Percentiles rank a stretch among this genome's conserved stretches.
These are phyloP conservation scores for Barbarea vulgaris DNA, from an alignment of 345 rosid genomes.

Conservation along the genomic window DNA sequence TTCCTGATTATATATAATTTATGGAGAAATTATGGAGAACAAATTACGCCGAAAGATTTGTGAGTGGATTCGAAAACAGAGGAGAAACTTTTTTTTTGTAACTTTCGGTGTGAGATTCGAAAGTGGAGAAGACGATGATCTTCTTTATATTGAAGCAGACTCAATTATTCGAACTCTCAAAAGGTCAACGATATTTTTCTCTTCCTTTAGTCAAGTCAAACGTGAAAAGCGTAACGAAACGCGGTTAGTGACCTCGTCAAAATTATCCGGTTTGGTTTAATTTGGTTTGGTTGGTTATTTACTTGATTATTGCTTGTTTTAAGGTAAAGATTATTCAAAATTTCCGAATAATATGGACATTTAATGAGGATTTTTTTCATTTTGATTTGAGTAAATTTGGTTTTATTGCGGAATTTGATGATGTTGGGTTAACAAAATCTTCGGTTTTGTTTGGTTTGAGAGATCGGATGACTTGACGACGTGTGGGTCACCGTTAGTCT, in stretches of 20 bases:
- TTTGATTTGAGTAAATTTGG: neutral
- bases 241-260: constrained; percentile 19
- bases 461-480: constrained; percentile 2
- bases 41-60: constrained; percentile 3
- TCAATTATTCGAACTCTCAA: constrained; percentile 9
- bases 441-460: neutral
- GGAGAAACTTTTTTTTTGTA: neutral
- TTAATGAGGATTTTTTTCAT: neutral
- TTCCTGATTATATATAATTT: neutral
- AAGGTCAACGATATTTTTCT: constrained; percentile 24
- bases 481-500: constrained; percentile 28
- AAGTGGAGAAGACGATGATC: neutral
- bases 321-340: neutral
- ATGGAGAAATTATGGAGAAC: constrained; percentile 1
- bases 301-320: neutral
- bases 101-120: constrained; percentile 25
- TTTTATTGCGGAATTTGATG: neutral
- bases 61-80: neutral
- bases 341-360: neutral
- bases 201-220: constrained; percentile 6
- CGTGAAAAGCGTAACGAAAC: constrained; percentile 10
- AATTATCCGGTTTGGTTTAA: neutral
- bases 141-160: neutral
- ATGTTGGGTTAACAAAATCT: neutral
- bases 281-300: constrained; percentile 21